Conservation (phyloP, 2,329 filamentous ascomycete genomes). For the Colletotrichum euphorbiae region DNA sequence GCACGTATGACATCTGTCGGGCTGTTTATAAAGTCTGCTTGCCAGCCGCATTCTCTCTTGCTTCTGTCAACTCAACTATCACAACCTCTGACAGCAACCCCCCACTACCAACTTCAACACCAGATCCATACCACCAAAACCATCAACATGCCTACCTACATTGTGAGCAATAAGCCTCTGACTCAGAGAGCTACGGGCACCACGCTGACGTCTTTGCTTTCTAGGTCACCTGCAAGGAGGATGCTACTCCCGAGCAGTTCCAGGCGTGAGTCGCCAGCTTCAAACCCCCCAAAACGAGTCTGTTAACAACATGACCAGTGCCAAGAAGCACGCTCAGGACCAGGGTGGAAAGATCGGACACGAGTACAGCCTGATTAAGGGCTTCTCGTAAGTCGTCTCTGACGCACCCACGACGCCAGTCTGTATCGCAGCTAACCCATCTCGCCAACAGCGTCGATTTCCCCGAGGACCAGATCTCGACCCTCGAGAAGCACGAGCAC, state of each 20-base stretch:
- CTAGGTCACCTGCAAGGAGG: constrained; percentile 84
- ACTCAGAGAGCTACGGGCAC: not conserved
- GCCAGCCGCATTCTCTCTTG: not conserved
- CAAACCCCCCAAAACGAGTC: not conserved
- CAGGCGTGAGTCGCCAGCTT: constrained; percentile 65
- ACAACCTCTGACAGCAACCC: constrained; percentile 13
- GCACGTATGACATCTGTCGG: constrained; percentile 23
- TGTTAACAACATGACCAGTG: constrained; percentile 59
- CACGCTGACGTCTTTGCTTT: constrained; percentile 37
- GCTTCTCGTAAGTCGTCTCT: constrained; percentile 83
- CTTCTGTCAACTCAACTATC: not conserved
- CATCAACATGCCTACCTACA: constrained; percentile 66
- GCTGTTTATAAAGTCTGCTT: constrained; percentile 33
- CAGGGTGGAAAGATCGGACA: constrained; percentile 87
- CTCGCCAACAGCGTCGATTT: constrained; percentile 74
- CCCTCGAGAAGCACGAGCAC: constrained; percentile 76
- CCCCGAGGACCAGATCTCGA: constrained; percentile 72
- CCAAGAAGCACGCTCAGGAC: constrained; percentile 78
- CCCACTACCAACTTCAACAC: not conserved
- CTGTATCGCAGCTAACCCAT: not conserved
- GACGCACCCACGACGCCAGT: not conserved
- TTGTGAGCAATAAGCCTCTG: constrained; percentile 54
- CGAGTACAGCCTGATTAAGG: constrained; percentile 90
- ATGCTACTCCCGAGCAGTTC: constrained; percentile 74
- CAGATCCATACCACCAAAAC: constrained; percentile 11